A percentile compares a stretch with the other conserved stretches of the same genome.
These are phyloP conservation scores for Diaporthe destruens DNA, from an alignment of 2,329 filamentous ascomycete species.

Conservation along the genomic window DNA sequence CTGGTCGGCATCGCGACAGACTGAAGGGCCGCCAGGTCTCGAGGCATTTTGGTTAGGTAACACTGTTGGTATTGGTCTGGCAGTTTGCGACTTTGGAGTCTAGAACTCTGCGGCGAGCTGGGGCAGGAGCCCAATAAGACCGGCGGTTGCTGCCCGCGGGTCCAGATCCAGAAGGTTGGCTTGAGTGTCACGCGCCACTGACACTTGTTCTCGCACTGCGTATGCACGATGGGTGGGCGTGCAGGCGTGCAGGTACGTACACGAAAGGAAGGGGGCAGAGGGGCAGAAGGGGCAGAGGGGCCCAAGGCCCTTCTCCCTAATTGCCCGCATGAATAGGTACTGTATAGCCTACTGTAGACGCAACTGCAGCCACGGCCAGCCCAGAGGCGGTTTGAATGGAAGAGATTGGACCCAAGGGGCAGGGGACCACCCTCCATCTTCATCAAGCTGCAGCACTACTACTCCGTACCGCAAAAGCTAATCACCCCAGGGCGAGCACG, in stretches of 20 bases:
- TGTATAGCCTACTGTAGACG: no score
- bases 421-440: constrained; percentile 30
- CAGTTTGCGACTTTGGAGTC: constrained; percentile 20
- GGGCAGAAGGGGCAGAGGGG: no score
- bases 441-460: constrained; percentile 16
- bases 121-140: neutral
- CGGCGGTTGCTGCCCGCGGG: neutral
- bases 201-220: neutral
- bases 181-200: neutral
- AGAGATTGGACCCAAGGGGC: constrained; percentile 38
- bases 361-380: no score
- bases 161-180: neutral
- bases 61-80: neutral
- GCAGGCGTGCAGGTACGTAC: neutral
- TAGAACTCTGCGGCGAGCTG: constrained; percentile 13
- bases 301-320: no score
- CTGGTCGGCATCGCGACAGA: neutral
- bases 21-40: neutral
- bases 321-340: no score
- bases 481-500: constrained; percentile 28
- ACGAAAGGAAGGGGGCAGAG: no score
- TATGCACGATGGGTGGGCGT: constrained; percentile 4
- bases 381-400: neutral
- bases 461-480: constrained; percentile 19
- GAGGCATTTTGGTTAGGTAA: constrained; percentile 22